Evolutionary conservation across 164 flowering plant species (phyloP), one percentile per base, ranked within the genome.

Genomic region (Houttuynia cordata): DNA sequence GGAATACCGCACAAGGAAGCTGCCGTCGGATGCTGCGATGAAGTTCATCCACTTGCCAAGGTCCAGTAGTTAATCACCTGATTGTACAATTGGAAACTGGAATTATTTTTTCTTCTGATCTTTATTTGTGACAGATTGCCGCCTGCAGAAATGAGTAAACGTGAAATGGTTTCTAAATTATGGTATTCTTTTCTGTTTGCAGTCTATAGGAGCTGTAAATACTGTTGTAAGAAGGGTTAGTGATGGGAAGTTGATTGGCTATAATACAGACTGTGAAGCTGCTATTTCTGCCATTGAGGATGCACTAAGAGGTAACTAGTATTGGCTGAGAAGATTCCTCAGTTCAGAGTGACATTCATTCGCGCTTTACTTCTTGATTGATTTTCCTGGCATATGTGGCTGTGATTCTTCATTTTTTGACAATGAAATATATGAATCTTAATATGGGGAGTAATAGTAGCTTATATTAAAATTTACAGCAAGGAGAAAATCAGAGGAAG

Each of bases 1-100:
- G 84, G 92, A 53, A 88, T 93, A 77, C 99, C 96, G 54, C 96
- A 93, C 78, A 93, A 93, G 73, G 97, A 93, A 73, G 90, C 73
- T 55, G 96, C 89, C 25, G 71, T 82, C 57, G 62, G 74, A 63
- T 80, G 88, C 75, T 85, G 87, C 71, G 97, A 90, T 75, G 97
- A 88, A 71, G 82, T 90, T 57, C 84, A 90, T 74, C 92, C 99
- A 30, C 67, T 81, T 63, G 99, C 97, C 23, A 81, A 88, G 97
- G 97, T 93, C 17, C 12, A 42, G 10, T 42, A 14, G 9, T 1
- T 10, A 17, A 45, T 45, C 49, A 45, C 8, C 1, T 8, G 10
- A 52, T 12, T 21, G n/a, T 8, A n/a, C n/a, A n/a, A n/a, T 52
- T 52, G 55, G 55, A 22, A 1, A n/a, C 8, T 23, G 6, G 37